phyloP scores from a whole-genome alignment of 179 eudicot genomes.

The Gypsophila paniculata region DNA sequence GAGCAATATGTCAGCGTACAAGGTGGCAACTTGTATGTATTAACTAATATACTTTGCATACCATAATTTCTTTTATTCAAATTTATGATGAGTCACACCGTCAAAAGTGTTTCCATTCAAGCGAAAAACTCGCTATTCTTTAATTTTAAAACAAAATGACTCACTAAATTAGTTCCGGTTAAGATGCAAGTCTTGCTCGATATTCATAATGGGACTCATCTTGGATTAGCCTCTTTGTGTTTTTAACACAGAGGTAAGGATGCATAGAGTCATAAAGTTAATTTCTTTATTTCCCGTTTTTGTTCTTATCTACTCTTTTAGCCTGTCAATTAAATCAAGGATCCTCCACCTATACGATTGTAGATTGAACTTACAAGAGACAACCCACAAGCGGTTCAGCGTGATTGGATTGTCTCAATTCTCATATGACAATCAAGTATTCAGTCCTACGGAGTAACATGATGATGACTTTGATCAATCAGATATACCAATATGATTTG shows the following conservation, averaged over 20 bases:
- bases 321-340: no score
- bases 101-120: neutral
- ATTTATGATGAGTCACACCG: neutral
- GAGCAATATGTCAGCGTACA: neutral
- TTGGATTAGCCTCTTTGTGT: neutral
- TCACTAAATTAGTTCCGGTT: no score
- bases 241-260: neutral
- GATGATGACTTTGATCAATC: neutral
- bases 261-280: neutral
- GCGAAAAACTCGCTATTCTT: no score
- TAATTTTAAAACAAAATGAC: neutral
- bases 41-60: neutral
- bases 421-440: neutral
- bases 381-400: no score
- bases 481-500: neutral
- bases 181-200: neutral
- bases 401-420: conserved; percentile 1
- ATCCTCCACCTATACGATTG: no score
- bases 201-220: neutral
- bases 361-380: no score
- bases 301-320: no score
- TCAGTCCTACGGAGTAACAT: neutral
- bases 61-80: neutral
- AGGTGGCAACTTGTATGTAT: neutral
- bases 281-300: no score